Evolutionary conservation across 139 green algal species (phyloP).

Genomic region (Chlorella sp.): DNA sequence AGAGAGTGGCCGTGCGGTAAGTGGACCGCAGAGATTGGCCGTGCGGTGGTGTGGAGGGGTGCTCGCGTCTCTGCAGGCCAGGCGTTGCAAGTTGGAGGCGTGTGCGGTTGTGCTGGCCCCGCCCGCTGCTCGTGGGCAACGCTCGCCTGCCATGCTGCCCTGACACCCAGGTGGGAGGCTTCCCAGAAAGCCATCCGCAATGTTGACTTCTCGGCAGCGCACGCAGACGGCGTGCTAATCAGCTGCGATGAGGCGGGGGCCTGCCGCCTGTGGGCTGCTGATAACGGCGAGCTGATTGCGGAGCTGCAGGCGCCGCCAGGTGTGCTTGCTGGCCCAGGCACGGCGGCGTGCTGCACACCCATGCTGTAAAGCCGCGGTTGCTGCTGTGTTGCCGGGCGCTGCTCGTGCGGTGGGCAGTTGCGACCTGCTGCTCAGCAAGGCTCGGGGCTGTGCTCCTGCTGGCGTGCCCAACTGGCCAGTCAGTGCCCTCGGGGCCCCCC

Average conservation of each 20-base stretch:
- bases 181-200: constrained; percentile 42
- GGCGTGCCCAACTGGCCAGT: no score
- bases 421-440: background rate
- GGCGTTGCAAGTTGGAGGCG: background rate
- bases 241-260: constrained; percentile 36
- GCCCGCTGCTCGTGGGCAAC: no score
- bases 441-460: background rate
- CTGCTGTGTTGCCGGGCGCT: no score
- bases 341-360: background rate
- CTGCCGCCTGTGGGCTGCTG: constrained; percentile 37
- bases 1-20: background rate
- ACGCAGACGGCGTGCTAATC: constrained; percentile 43
- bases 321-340: background rate
- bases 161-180: constrained; percentile 25
- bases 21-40: background rate
- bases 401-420: background rate
- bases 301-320: constrained; percentile 24
- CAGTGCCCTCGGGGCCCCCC: no score
- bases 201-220: constrained; percentile 29
- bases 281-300: constrained; percentile 23
- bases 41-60: background rate
- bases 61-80: background rate
- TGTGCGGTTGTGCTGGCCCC: no score
- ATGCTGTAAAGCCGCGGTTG: no score
- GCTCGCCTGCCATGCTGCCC: background rate